Percentiles rank a stretch among this genome's conserved stretches.
phyloP scores from a whole-genome alignment of 2,329 filamentous ascomycete species.

The Cucurbitaria berberidis region DNA sequence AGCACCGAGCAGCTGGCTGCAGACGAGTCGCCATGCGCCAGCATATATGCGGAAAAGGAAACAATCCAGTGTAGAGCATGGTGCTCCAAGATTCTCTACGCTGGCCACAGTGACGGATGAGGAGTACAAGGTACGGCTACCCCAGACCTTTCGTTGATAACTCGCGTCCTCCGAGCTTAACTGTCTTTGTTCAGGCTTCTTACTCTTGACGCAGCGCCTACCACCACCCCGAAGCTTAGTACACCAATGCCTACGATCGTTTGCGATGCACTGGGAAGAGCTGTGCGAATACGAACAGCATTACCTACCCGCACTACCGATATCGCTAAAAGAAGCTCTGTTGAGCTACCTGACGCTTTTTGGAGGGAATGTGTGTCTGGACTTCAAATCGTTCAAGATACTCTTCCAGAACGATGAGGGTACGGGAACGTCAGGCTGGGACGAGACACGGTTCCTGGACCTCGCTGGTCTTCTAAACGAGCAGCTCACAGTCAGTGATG shows the following conservation, averaged over 20 bases:
- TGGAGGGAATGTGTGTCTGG: conserved; percentile 50
- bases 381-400: conserved; percentile 55
- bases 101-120: conserved; percentile 32
- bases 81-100: conserved; percentile 27
- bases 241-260: conserved; percentile 59
- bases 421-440: conserved; percentile 45
- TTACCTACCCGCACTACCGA: conserved; percentile 60
- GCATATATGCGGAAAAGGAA: conserved; percentile 18
- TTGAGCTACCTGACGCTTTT: conserved; percentile 64
- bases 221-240: conserved; percentile 52
- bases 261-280: conserved; percentile 63
- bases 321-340: conserved; percentile 58
- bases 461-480: conserved; percentile 58
- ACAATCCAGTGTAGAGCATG: conserved; percentile 14
- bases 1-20: conserved; percentile 55
- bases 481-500: conserved; percentile 56
- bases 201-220: conserved; percentile 37
- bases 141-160: neutral
- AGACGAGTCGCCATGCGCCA: conserved; percentile 40
- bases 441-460: conserved; percentile 59
- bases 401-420: conserved; percentile 54
- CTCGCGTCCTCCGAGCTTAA: conserved; percentile 16
- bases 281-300: conserved; percentile 64
- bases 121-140: conserved; percentile 35
- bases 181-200: conserved; percentile 22